Percentiles rank a stretch among this genome's conserved stretches.
These are phyloP conservation scores for Hypoxylon rubiginosum DNA, from an alignment of 2,329 filamentous ascomycete species.

Conservation along the genomic window DNA sequence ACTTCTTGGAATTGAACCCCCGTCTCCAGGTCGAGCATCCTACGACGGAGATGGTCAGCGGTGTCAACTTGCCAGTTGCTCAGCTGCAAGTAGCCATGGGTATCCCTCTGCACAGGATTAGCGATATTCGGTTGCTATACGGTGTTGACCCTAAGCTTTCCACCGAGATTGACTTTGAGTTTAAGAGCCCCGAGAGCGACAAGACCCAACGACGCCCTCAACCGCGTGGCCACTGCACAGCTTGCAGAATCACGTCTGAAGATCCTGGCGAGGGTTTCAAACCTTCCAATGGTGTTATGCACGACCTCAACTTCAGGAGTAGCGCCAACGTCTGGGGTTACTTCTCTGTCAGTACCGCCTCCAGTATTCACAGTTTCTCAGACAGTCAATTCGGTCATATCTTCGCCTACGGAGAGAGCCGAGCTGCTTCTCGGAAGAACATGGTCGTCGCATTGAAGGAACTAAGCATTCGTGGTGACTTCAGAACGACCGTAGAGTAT, in stretches of 20 bases:
- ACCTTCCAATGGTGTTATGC: constrained; percentile 98
- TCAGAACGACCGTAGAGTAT: constrained; percentile 98
- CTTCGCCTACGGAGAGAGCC: constrained; percentile 98
- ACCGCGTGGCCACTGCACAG: constrained; percentile 96
- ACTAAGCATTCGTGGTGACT: constrained; percentile 98
- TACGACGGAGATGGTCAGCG: constrained; percentile 98
- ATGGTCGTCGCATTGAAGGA: constrained; percentile 99
- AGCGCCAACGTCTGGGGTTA: constrained; percentile 99
- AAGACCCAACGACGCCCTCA: constrained; percentile 89
- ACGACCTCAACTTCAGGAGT: constrained; percentile 98
- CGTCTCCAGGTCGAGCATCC: constrained; percentile 99
- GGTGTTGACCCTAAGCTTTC: constrained; percentile 90
- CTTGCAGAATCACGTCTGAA: constrained; percentile 98
- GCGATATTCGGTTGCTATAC: constrained; percentile 95
- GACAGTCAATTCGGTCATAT: constrained; percentile 99
- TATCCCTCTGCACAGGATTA: constrained; percentile 92
- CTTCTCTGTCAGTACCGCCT: constrained; percentile 96
- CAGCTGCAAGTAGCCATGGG: constrained; percentile 99
- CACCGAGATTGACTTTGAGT: constrained; percentile 95
- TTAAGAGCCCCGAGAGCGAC: constrained; percentile 85
- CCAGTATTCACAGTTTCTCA: constrained; percentile 98
- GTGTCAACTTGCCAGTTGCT: constrained; percentile 95
- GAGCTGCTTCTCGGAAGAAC: constrained; percentile 95
- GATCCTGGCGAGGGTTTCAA: constrained; percentile 99
- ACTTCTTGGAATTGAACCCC: constrained; percentile 98